phyloP scores from a whole-genome alignment of 495 filamentous ascomycete genomes.

The Penicillium cataractarum region DNA sequence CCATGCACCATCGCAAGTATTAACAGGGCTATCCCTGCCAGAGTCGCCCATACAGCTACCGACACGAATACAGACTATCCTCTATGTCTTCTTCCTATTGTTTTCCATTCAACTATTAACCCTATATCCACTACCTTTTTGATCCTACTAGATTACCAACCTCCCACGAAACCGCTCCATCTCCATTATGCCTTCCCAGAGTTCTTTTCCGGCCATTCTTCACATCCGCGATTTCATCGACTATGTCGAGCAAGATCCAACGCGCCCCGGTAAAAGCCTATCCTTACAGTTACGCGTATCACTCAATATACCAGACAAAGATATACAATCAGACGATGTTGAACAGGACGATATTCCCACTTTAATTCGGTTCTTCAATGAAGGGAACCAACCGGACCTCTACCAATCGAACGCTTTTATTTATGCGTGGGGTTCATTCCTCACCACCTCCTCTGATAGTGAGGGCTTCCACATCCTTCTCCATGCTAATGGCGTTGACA shows the following conservation, averaged over 20 bases:
- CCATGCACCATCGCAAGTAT: too few species aligned
- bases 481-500: conserved; percentile 14
- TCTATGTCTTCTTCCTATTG: too few species aligned
- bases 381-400: neutral
- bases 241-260: neutral
- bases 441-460: conserved; percentile 7
- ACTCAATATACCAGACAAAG: neutral
- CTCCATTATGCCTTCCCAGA: neutral
- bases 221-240: neutral
- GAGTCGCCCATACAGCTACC: too few species aligned
- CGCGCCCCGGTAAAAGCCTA: neutral
- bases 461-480: conserved; percentile 17
- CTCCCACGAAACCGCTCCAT: too few species aligned
- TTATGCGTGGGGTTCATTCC: conserved; percentile 12
- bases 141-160: too few species aligned
- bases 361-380: neutral
- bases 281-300: neutral
- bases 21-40: too few species aligned
- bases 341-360: neutral
- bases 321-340: neutral
- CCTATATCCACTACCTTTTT: too few species aligned
- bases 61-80: too few species aligned
- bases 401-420: neutral
- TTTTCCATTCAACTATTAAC: too few species aligned
- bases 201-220: neutral